phyloP scores from a whole-genome alignment of 305 asterid species.

The Rubia occidens region DNA sequence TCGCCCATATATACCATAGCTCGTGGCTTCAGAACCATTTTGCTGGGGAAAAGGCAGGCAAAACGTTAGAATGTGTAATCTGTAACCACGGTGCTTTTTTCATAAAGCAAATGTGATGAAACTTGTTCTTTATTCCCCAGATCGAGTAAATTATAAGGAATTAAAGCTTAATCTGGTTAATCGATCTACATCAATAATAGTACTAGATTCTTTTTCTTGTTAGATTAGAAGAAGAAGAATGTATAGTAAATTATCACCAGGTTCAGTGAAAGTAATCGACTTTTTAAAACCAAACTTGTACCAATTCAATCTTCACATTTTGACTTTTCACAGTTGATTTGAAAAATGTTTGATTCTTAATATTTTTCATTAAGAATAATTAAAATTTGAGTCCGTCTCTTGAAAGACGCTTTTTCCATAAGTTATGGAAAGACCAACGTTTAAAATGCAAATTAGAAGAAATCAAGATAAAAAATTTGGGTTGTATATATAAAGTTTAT shows the following conservation, averaged over 20 bases:
- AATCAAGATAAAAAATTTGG: no score
- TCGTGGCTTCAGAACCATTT: slow-evolving; percentile 13
- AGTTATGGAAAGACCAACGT: no score
- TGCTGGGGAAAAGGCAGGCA: slow-evolving; percentile 26
- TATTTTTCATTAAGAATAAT: no score
- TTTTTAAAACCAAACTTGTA: not conserved
- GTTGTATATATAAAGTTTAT: no score
- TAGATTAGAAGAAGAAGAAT: no score
- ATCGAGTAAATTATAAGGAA: not conserved
- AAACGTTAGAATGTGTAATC: slow-evolving; percentile 2
- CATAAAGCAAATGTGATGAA: slow-evolving; percentile 12
- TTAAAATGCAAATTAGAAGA: no score
- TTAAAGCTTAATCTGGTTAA: slow-evolving; percentile 1
- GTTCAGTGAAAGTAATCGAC: not conserved
- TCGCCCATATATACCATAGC: no score
- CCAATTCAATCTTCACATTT: no score
- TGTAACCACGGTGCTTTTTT: slow-evolving; percentile 12
- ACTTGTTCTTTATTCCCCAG: not conserved
- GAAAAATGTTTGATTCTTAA: no score
- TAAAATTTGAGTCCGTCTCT: no score
- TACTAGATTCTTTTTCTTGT: not conserved
- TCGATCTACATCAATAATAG: slow-evolving; percentile 31
- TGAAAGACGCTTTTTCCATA: no score
- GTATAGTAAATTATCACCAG: not conserved
- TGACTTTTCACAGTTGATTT: no score